These are phyloP conservation scores for Saturnispora galanensis DNA, from an alignment of 805 yeast species.

Conservation along the genomic window DNA sequence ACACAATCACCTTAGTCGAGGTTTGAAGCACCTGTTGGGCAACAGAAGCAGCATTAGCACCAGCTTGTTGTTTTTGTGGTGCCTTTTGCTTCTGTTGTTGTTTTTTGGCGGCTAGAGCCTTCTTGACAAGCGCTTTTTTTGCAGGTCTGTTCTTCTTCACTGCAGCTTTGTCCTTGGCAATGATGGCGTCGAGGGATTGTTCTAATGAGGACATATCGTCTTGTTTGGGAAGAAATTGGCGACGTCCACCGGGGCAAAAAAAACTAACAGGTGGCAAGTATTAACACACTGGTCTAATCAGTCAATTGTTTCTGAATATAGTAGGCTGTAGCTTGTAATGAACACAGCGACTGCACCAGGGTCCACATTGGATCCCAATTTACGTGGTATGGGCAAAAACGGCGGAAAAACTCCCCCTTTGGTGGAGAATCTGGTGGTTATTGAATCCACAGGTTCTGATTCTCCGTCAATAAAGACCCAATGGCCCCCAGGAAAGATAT, in stretches of 20 bases:
- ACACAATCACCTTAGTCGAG: slow-evolving; percentile 77
- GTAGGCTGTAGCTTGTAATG: too few species aligned
- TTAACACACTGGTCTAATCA: too few species aligned
- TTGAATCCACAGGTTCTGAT: too few species aligned
- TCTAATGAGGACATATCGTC: slow-evolving; percentile 69
- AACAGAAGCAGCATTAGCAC: slow-evolving; percentile 8
- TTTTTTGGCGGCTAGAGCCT: background rate
- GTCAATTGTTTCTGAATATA: too few species aligned
- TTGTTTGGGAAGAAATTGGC: background rate
- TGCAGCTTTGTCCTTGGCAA: slow-evolving; percentile 39
- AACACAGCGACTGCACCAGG: background rate
- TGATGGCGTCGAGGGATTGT: slow-evolving; percentile 90
- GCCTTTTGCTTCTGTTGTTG: slow-evolving; percentile 14
- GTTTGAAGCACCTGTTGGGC: slow-evolving; percentile 23
- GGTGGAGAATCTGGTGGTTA: background rate
- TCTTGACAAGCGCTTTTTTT: slow-evolving; percentile 10
- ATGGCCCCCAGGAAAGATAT: too few species aligned
- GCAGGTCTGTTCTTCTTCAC: slow-evolving; percentile 11
- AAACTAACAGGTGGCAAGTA: too few species aligned
- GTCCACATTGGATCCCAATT: background rate
- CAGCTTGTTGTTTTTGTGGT: slow-evolving; percentile 1
- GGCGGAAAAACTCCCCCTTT: background rate
- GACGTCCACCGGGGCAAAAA: background rate
- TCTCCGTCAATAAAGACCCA: too few species aligned
- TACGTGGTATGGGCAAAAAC: background rate